phyloP scores from a whole-genome alignment of 352 stramenopile species.

The Hyaloperonospora arabidopsidis region DNA sequence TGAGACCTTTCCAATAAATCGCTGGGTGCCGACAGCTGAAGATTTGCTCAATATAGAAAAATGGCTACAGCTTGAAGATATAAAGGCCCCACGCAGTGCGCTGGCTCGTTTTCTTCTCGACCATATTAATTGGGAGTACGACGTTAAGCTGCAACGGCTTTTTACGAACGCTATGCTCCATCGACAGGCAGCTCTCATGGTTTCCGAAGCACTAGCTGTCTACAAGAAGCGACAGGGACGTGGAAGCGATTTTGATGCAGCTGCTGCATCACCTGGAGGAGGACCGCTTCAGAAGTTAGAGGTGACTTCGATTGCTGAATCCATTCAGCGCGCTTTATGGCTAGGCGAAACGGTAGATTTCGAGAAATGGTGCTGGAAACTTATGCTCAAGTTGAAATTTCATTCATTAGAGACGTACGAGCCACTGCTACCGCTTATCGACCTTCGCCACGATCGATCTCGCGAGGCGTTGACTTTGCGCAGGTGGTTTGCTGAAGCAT shows the following conservation, averaged over 20 bases:
- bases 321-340: constrained; percentile 63
- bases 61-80: constrained; percentile 77
- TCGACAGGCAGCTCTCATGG: constrained; percentile 67
- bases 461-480: constrained; percentile 64
- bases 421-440: constrained; percentile 59
- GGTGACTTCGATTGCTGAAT: constrained; percentile 57
- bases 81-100: constrained; percentile 40
- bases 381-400: constrained; percentile 79
- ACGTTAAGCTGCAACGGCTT: constrained; percentile 47
- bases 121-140: constrained; percentile 80
- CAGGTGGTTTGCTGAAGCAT: constrained; percentile 56
- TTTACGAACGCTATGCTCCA: constrained; percentile 71
- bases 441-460: constrained; percentile 67
- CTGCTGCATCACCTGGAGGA: constrained; percentile 35
- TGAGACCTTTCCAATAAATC: constrained; percentile 81
- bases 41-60: constrained; percentile 72
- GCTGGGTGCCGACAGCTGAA: constrained; percentile 55
- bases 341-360: constrained; percentile 65
- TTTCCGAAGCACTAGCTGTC: constrained; percentile 65
- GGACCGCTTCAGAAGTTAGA: constrained; percentile 47
- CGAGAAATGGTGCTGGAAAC: constrained; percentile 75
- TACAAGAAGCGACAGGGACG: constrained; percentile 49
- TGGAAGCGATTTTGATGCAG: constrained; percentile 30
- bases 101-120: constrained; percentile 74
- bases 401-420: constrained; percentile 64